Base-by-base conservation (phyloP, 768 basidiomycete species). In the Termitomyces sp. region DNA sequence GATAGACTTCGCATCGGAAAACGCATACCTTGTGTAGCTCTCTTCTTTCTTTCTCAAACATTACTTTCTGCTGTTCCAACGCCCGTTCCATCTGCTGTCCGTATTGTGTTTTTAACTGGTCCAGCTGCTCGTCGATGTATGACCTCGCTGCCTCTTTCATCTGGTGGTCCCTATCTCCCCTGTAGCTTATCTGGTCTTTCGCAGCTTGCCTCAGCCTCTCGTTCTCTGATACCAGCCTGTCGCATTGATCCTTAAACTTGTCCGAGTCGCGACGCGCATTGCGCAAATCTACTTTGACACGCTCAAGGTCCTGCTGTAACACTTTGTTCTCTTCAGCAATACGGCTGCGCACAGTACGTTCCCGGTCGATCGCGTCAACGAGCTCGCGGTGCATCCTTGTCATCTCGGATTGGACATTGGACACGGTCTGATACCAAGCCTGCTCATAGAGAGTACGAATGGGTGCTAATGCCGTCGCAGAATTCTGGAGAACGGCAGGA, bases 361-460 rank as follows among this genome's bases (percentile, higher is more conserved):
- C 64, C 23, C 30, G 56, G 14, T 55, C 61, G 5, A 61, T 48
- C 4, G 56, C 55, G 10, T 56, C 53, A 6, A 52, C 32, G 4
- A 67, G 59, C 56, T 63, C 64, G 0, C 13, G 20, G 41, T 65
- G 62, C 61, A 67, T 61, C 1, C 57, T 54, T n/a, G 56, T 47
- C 56, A 67, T 64, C 56, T 67, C 66, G 23, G 28, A 30, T n/a
- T 67, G 66, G 12, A 67, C 66, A 26, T 62, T 64, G 1, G 50
- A 52, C 2, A 67, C 61, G 0, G 64, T 65, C 7, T 63, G 61
- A 32, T 58, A 35, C 66, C 66, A 65, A 5, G 59, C 64, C 20
- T 65, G 58, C 28, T 67, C 64, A 46, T 62, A 64, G n/a, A 67
- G 62, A 12, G 44, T 30, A 4, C 62, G 64, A 33, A 65, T 63